Evolutionary conservation across 176 grass and related monocot species (phyloP).

Genomic region (Tuctoria greenei): DNA sequence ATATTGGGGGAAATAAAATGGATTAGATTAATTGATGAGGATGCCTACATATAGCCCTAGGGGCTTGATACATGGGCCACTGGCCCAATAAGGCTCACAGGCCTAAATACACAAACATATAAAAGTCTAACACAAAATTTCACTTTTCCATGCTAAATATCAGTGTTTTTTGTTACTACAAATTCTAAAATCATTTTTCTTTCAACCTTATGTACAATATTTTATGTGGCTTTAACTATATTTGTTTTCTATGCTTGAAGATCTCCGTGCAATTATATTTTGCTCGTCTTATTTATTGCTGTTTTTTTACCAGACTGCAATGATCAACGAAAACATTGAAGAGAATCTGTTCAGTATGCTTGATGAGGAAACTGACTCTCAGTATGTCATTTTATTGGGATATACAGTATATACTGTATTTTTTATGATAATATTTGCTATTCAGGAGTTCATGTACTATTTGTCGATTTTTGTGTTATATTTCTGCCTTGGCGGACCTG

Average conservation of each 20-base stretch:
- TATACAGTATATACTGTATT: constrained; percentile 9
- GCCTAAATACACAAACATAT: too few species aligned
- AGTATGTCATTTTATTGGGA: constrained; percentile 62
- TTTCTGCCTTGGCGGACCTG: background rate
- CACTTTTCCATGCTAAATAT: background rate
- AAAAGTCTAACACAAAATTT: too few species aligned
- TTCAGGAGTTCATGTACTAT: background rate
- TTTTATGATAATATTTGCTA: background rate
- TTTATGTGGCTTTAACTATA: background rate
- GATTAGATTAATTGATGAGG: too few species aligned
- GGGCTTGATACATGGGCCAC: too few species aligned
- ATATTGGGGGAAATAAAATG: too few species aligned
- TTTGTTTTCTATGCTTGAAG: constrained; percentile 1
- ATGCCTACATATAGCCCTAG: too few species aligned
- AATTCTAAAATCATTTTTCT: background rate
- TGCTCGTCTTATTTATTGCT: constrained; percentile 9
- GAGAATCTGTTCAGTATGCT: constrained; percentile 95
- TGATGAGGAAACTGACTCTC: constrained; percentile 94
- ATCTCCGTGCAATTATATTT: constrained; percentile 4
- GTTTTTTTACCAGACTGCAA: constrained; percentile 65
- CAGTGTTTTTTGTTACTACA: background rate
- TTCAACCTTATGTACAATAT: background rate
- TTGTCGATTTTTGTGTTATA: background rate
- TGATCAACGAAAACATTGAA: constrained; percentile 85
- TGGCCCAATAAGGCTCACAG: too few species aligned